phyloP scores from a whole-genome alignment of 805 yeast species.

The Monosporozyma siamensis region DNA sequence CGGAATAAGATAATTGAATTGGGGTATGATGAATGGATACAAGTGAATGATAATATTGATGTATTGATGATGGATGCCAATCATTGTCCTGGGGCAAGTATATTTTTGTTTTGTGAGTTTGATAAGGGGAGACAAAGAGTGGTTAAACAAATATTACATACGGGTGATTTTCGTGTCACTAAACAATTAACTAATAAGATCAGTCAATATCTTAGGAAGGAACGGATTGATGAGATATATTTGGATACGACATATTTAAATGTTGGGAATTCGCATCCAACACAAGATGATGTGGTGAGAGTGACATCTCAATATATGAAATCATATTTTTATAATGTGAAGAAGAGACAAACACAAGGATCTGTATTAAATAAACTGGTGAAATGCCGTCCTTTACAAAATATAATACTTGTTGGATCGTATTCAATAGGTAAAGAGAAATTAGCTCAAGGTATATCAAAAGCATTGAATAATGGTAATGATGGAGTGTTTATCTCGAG shows the following conservation, averaged over 20 bases:
- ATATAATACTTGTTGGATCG: slow-evolving; percentile 55
- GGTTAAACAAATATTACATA: slow-evolving; percentile 45
- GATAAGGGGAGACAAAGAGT: background rate
- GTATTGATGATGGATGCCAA: slow-evolving; percentile 75
- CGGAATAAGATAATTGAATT: slow-evolving; percentile 32
- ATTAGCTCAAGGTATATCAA: slow-evolving; percentile 58
- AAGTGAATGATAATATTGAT: slow-evolving; percentile 36
- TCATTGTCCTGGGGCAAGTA: slow-evolving; percentile 93
- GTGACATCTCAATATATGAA: slow-evolving; percentile 47
- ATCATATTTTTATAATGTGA: slow-evolving; percentile 26
- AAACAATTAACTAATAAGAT: slow-evolving; percentile 36
- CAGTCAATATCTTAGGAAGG: too few relatives aligned
- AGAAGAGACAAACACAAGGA: background rate
- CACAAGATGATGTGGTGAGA: slow-evolving; percentile 58
- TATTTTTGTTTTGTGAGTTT: slow-evolving; percentile 55
- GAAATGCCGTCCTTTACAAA: too few relatives aligned
- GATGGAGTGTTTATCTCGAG: slow-evolving; percentile 34
- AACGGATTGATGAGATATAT: slow-evolving; percentile 50
- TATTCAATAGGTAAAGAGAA: slow-evolving; percentile 91
- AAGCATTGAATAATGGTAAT: background rate
- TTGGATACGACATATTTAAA: slow-evolving; percentile 86
- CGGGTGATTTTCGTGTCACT: slow-evolving; percentile 87
- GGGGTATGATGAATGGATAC: slow-evolving; percentile 35
- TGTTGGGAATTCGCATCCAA: slow-evolving; percentile 67
- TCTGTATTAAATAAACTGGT: background rate